Evolutionary conservation across 495 filamentous ascomycete genomes (phyloP), one percentile per base, ranked within the genome.

Genomic region (Podospora comata): DNA sequence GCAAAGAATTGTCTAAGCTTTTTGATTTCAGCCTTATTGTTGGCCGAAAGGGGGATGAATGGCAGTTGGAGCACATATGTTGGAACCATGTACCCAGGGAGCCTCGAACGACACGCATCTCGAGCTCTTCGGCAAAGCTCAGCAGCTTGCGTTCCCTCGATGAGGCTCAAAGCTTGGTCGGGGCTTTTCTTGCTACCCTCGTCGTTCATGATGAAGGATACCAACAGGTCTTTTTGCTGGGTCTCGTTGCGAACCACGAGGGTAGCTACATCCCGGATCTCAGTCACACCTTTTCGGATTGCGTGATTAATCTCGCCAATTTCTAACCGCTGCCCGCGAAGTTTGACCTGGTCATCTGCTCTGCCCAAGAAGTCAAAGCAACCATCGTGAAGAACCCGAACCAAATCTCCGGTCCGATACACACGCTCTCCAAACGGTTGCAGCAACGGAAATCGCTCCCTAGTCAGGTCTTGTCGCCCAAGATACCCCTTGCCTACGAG

Each of bases 401-500:
- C 92, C 3, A 95, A 78, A 72, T 96, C 92, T 0, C 92, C 92
- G 5, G 92, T 94, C 3, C 90, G 85, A 71, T 96, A 96, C 3
- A 92, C 80, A 27, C 86, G 78, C 62, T 83, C 80, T 4, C 76
- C 78, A 64, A 85, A 87, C 16, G 67, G 56, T 13, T 79, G 56
- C 4, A 92, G 73, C 0, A 75, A 80, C 0, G 88, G 89, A 69
- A 92, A 92, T 48, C 83, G 81, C 67, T 91, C 85, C 2, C 75
- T 59, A 0, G 90, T 92, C 28, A 92, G 80, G 34, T 92, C 87
- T 3, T 87, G 83, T 4, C 92, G 84, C 56, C 94, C 94, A 54
- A 95, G 82, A 71, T 97, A 97, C 0, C 93, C 94, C 71, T 90
- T 92, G 6, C 90, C 94, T 39, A 97, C 92, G 5, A 97, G 82